Evolutionary conservation across 768 basidiomycete species (phyloP).

Genomic region (Holtermannia corniformis): DNA sequence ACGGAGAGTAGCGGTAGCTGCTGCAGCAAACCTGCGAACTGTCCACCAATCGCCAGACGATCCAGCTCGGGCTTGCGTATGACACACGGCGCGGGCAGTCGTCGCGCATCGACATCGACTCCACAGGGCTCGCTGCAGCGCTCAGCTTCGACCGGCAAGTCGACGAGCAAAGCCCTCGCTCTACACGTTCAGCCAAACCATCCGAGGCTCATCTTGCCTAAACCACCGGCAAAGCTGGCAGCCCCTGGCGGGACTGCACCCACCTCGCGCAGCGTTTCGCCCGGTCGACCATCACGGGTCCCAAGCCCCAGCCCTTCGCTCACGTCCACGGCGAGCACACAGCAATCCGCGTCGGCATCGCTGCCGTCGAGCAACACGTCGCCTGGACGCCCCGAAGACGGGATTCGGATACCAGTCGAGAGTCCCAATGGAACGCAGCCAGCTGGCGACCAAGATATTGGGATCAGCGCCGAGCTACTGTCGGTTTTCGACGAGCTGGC

Average conservation of each 20-base stretch:
- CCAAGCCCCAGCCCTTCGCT: not conserved
- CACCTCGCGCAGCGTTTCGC: not conserved
- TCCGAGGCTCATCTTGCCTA: conserved; percentile 21
- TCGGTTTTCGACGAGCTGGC: not conserved
- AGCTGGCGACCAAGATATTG: not conserved
- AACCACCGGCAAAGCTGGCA: conserved; percentile 4
- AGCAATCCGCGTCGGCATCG: not conserved
- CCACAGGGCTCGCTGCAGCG: conserved; percentile 5
- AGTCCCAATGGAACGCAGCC: not conserved
- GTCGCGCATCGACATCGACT: conserved; percentile 21
- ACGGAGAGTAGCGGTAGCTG: not conserved
- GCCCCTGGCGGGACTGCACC: not conserved
- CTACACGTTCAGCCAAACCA: conserved; percentile 14
- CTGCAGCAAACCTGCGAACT: conserved; percentile 4
- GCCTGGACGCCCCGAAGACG: not conserved
- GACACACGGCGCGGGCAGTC: conserved; percentile 2
- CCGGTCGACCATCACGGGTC: not conserved
- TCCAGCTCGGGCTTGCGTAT: not conserved
- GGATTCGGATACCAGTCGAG: no score
- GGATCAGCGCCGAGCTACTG: not conserved
- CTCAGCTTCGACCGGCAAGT: conserved; percentile 21
- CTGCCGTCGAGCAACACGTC: not conserved
- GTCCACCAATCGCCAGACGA: conserved; percentile 7
- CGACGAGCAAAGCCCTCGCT: conserved; percentile 21
- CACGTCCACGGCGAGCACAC: not conserved